A percentile compares a stretch with the other conserved stretches of the same genome.
These are phyloP conservation scores for Thermothielavioides terrestris DNA, from an alignment of 495 filamentous ascomycete species.

Conservation along the genomic window DNA sequence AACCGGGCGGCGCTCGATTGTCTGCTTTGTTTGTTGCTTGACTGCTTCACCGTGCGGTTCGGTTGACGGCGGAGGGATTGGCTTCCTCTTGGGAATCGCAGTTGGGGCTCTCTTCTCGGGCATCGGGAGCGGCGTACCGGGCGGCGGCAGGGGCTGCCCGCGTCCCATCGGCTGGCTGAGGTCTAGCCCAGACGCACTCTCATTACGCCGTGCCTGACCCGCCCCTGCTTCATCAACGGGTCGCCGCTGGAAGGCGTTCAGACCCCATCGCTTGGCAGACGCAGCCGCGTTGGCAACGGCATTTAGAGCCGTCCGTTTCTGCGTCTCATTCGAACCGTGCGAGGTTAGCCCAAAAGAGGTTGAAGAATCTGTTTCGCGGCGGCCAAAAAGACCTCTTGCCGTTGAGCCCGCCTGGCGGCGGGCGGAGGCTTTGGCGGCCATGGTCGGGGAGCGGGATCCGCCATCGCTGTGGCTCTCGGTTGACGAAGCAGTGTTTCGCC, in stretches of 20 bases:
- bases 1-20: conserved; percentile 31
- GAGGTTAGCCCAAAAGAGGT: conserved; percentile 16
- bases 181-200: conserved; percentile 33
- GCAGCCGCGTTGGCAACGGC: conserved; percentile 66
- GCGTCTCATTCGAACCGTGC: conserved; percentile 15
- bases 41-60: conserved; percentile 17
- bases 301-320: conserved; percentile 41
- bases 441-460: conserved; percentile 24
- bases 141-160: conserved; percentile 66
- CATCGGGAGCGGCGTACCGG: conserved; percentile 54
- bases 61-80: conserved; percentile 35
- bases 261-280: conserved; percentile 77
- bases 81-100: conserved; percentile 46
- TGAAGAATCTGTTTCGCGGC: conserved; percentile 27
- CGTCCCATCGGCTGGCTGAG: conserved; percentile 63
- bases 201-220: conserved; percentile 12
- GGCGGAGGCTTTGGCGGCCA: conserved; percentile 28
- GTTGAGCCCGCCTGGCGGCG: conserved; percentile 31
- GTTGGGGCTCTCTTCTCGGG: conserved; percentile 48
- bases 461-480: conserved; percentile 24
- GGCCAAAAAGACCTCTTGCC: conserved; percentile 31
- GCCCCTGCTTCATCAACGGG: conserved; percentile 25
- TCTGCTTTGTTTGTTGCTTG: conserved; percentile 20
- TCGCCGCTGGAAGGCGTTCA: conserved; percentile 58
- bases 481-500: conserved; percentile 37